These are phyloP conservation scores for Chaetomiaceae sp. DNA, from an alignment of 2,329 filamentous ascomycete species.

Conservation along the genomic window DNA sequence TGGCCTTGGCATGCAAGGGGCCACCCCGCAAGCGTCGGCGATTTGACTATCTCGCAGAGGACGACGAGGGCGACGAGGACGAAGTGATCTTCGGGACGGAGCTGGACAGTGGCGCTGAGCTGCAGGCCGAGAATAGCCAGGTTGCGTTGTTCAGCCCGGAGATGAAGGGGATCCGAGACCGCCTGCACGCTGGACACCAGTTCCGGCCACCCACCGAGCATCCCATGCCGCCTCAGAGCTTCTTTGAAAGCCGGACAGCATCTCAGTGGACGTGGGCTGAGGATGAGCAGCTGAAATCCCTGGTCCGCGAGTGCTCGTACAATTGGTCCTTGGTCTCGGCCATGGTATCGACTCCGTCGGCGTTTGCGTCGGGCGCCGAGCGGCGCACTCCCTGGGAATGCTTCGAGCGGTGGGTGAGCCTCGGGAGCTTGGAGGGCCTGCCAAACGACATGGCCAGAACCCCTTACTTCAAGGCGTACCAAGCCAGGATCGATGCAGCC, in stretches of 20 bases:
- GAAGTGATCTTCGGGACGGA: conserved; percentile 36
- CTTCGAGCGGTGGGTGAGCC: conserved; percentile 91
- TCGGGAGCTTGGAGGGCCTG: conserved; percentile 84
- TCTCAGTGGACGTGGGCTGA: conserved; percentile 91
- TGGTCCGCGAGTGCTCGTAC: conserved; percentile 91
- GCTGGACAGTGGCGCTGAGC: conserved; percentile 33
- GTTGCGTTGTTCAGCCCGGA: conserved; percentile 87
- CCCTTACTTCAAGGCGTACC: conserved; percentile 80
- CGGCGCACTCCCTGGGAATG: conserved; percentile 96
- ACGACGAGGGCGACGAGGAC: conserved; percentile 47
- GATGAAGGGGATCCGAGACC: conserved; percentile 83
- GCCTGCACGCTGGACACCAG: conserved; percentile 84
- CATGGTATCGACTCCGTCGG: conserved; percentile 67
- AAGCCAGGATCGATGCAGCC: conserved; percentile 55
- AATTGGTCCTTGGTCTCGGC: conserved; percentile 95
- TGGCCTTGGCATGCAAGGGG: conserved; percentile 62
- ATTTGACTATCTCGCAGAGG: conserved; percentile 74
- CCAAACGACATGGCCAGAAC: conserved; percentile 93
- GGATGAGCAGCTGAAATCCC: conserved; percentile 78
- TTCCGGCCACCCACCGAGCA: conserved; percentile 91
- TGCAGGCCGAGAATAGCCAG: conserved; percentile 66
- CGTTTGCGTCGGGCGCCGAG: conserved; percentile 81
- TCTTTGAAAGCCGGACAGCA: conserved; percentile 80
- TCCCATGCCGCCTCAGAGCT: conserved; percentile 81
- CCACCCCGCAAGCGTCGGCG: conserved; percentile 73